Conservation (phyloP, 208 protist genomes). For the Wallacemonas sp. region DNA sequence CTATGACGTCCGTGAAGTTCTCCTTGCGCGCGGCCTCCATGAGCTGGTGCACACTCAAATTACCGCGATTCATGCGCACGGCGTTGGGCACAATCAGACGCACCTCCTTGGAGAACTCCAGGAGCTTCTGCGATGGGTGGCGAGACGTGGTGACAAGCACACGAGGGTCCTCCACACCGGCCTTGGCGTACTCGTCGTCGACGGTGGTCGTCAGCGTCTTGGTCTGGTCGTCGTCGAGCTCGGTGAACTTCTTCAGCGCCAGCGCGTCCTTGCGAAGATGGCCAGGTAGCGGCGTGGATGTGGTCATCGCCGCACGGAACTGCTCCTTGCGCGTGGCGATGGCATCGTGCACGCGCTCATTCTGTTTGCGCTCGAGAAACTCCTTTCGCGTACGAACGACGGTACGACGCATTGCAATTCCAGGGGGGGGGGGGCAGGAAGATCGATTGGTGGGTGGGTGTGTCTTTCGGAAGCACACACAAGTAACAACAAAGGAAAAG, state of each 20-base stretch:
- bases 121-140: slow-evolving; percentile 95
- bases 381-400: slow-evolving; percentile 86
- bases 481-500: too few relatives aligned
- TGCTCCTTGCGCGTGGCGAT: slow-evolving; percentile 81
- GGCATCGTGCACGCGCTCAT: slow-evolving; percentile 82
- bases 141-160: slow-evolving; percentile 99
- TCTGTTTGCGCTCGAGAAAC: slow-evolving; percentile 82
- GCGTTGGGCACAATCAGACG: slow-evolving; percentile 98
- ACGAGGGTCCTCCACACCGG: slow-evolving; percentile 96
- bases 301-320: slow-evolving; percentile 82
- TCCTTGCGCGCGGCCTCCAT: slow-evolving; percentile 94
- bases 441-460: too few relatives aligned
- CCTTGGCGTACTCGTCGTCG: slow-evolving; percentile 98
- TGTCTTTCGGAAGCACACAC: too few relatives aligned
- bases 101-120: slow-evolving; percentile 99
- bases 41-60: slow-evolving; percentile 92
- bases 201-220: slow-evolving; percentile 64
- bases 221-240: slow-evolving; percentile 89
- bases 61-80: slow-evolving; percentile 98
- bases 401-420: slow-evolving; percentile 69
- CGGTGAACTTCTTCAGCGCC: slow-evolving; percentile 85
- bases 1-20: slow-evolving; percentile 98
- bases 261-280: slow-evolving; percentile 86
- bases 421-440: too few relatives aligned
- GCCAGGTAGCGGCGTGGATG: slow-evolving; percentile 73